phyloP scores from a whole-genome alignment of 768 basidiomycete genomes.

The Boletus barrowsii region DNA sequence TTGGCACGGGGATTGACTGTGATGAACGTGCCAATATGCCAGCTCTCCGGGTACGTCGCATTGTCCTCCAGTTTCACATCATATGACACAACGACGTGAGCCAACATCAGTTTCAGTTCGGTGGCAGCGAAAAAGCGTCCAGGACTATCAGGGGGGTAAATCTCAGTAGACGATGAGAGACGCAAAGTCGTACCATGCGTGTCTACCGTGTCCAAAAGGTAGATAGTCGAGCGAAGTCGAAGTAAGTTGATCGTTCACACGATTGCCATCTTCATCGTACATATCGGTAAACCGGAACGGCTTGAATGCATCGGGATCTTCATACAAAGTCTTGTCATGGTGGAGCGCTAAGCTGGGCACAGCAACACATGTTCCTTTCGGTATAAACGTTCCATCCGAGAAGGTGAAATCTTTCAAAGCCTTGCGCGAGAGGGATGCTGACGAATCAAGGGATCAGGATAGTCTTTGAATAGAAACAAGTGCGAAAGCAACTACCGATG shows the following conservation, averaged over 20 bases:
- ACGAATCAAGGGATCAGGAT: not conserved
- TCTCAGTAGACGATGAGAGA: no score
- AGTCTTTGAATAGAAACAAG: not conserved
- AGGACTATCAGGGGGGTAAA: not conserved
- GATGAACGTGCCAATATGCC: not conserved
- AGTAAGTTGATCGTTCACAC: not conserved
- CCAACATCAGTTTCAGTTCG: slow-evolving; percentile 46
- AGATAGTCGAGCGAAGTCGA: not conserved
- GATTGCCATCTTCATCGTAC: not conserved
- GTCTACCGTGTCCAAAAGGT: not conserved
- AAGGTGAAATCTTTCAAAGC: not conserved
- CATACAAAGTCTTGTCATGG: not conserved
- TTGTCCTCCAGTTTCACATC: slow-evolving; percentile 15
- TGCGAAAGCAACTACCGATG: no score
- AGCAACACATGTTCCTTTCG: not conserved
- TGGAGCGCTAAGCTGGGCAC: not conserved
- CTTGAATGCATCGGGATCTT: not conserved
- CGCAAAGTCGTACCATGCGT: not conserved
- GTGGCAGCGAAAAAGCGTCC: slow-evolving; percentile 42
- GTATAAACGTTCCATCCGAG: not conserved
- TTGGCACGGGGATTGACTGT: not conserved
- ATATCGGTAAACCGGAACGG: not conserved
- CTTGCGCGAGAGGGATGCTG: not conserved
- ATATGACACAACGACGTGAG: slow-evolving; percentile 37
- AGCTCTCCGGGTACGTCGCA: not conserved